Percentiles rank a stretch among this genome's conserved stretches.
These are phyloP conservation scores for Carex littledalei DNA, from an alignment of 176 grass and related monocot species.

Conservation along the genomic window DNA sequence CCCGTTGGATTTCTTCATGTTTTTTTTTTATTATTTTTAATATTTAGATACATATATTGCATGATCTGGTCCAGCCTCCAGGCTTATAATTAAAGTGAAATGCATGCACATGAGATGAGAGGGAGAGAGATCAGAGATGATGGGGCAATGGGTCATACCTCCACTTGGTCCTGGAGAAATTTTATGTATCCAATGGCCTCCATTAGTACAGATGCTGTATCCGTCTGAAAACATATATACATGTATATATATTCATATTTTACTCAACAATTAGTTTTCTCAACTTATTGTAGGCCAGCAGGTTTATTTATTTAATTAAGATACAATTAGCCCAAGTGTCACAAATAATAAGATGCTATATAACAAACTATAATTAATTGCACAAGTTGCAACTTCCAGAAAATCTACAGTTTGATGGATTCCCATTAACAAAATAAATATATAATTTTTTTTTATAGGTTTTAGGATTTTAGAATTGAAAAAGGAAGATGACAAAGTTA, in stretches of 20 bases:
- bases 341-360: too few relatives aligned
- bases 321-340: neutral
- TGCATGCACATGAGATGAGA: neutral
- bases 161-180: slow-evolving; percentile 91
- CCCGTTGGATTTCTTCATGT: neutral
- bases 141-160: slow-evolving; percentile 38
- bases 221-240: slow-evolving; percentile 48
- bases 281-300: neutral
- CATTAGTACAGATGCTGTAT: slow-evolving; percentile 94
- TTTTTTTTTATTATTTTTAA: neutral
- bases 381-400: too few relatives aligned
- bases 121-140: neutral
- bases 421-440: neutral
- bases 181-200: slow-evolving; percentile 96
- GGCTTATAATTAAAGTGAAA: slow-evolving; percentile 1
- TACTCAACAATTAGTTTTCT: neutral
- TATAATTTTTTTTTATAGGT: too few relatives aligned
- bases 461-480: too few relatives aligned
- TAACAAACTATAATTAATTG: too few relatives aligned
- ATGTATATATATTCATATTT: neutral
- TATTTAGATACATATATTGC: neutral
- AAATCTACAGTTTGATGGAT: neutral
- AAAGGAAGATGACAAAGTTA: too few relatives aligned
- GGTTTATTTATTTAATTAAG: neutral
- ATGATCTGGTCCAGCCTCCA: neutral